Percentiles rank a stretch among this genome's conserved stretches.
These are phyloP conservation scores for Cryptococcus neoformans DNA, from an alignment of 1,284 basidiomycete species.

Conservation along the genomic window DNA sequence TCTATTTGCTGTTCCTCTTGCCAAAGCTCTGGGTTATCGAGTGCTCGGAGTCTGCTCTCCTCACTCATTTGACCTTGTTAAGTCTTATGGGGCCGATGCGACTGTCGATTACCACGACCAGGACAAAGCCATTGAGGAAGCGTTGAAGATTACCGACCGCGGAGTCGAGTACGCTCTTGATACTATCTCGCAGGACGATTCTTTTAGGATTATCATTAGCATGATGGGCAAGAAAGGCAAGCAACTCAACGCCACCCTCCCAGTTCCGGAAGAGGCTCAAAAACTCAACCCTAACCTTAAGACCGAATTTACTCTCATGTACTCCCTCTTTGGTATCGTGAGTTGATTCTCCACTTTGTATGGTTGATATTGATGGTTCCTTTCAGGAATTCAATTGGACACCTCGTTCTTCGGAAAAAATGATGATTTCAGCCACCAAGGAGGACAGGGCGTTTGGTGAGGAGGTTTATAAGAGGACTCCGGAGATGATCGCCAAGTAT, in stretches of 20 bases:
- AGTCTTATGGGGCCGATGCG: constrained; percentile 52
- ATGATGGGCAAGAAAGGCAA: constrained; percentile 22
- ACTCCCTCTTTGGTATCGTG: constrained; percentile 32
- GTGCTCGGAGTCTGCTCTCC: constrained; percentile 51
- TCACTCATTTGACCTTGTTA: constrained; percentile 49
- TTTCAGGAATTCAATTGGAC: constrained; percentile 4
- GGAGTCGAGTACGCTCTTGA: constrained; percentile 32
- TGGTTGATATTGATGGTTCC: not conserved
- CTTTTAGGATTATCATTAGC: constrained; percentile 25
- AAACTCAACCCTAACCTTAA: constrained; percentile 26
- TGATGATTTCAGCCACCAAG: constrained; percentile 18
- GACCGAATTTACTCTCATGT: constrained; percentile 28
- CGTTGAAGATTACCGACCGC: constrained; percentile 34
- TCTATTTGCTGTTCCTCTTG: constrained; percentile 53
- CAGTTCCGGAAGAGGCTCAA: constrained; percentile 15
- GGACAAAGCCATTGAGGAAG: constrained; percentile 19
- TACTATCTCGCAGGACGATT: constrained; percentile 32
- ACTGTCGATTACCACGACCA: constrained; percentile 32
- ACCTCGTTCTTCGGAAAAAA: constrained; percentile 15
- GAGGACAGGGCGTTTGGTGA: constrained; percentile 24
- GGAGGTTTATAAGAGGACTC: constrained; percentile 20
- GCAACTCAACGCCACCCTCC: constrained; percentile 31
- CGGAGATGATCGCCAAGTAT: constrained; percentile 21
- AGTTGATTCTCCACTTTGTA: constrained; percentile 4
- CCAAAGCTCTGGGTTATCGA: constrained; percentile 50